These are phyloP conservation scores for Mrakia hoshinonis DNA, from an alignment of 768 basidiomycete genomes.

Conservation along the genomic window DNA sequence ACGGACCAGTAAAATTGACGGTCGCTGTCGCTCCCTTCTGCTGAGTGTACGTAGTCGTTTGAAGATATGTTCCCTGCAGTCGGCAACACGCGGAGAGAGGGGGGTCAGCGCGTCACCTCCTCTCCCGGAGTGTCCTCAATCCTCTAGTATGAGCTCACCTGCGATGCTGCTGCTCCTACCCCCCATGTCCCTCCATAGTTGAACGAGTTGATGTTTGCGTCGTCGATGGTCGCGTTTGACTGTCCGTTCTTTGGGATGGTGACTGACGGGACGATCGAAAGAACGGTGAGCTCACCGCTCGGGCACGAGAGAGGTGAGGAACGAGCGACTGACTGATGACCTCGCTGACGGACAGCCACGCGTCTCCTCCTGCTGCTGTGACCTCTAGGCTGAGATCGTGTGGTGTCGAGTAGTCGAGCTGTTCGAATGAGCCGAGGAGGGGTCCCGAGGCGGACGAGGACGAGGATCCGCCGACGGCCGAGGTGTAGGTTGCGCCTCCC, in stretches of 20 bases:
- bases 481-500: conserved; percentile 2
- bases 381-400: conserved; percentile 19
- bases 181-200: conserved; percentile 23
- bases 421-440: conserved; percentile 9
- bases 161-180: conserved; percentile 23
- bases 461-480: not conserved
- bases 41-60: conserved; percentile 28
- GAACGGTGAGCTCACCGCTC: not conserved
- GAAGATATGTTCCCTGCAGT: conserved; percentile 23
- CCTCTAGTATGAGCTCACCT: not conserved
- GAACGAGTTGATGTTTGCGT: conserved; percentile 17
- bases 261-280: not conserved
- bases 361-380: conserved; percentile 10
- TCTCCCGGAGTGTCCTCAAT: not conserved
- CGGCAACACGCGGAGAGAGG: not conserved
- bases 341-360: conserved; percentile 6
- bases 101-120: not conserved
- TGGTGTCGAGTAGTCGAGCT: not conserved
- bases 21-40: not conserved
- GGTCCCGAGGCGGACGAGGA: not conserved
- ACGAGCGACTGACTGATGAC: conserved; percentile 6
- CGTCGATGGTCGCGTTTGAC: conserved; percentile 18
- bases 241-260: not conserved
- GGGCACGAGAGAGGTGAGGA: not conserved
- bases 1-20: conserved; percentile 24